These are phyloP conservation scores for Hymenoscyphus albidus DNA, from an alignment of 2,329 filamentous ascomycete genomes.

Conservation along the genomic window DNA sequence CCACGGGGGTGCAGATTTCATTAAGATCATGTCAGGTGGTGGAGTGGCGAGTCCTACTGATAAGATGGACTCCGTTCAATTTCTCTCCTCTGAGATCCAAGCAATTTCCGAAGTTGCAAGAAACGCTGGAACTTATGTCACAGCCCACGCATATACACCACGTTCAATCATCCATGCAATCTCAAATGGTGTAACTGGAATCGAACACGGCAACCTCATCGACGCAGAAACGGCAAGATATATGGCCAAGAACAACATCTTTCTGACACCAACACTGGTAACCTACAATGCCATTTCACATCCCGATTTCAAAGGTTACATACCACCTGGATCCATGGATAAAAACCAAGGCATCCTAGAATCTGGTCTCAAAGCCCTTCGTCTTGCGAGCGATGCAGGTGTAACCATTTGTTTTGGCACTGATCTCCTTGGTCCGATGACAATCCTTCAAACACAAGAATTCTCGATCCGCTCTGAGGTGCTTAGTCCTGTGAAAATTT, in stretches of 20 bases:
- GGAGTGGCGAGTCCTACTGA: conserved; percentile 56
- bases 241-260: conserved; percentile 48
- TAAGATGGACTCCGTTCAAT: conserved; percentile 50
- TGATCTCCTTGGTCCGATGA: conserved; percentile 50
- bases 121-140: conserved; percentile 50
- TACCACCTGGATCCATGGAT: conserved; percentile 40
- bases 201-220: conserved; percentile 59
- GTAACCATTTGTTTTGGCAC: conserved; percentile 55
- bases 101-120: conserved; percentile 50
- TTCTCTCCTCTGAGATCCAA: conserved; percentile 52
- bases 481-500: conserved; percentile 40
- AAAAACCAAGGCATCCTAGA: conserved; percentile 51
- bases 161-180: conserved; percentile 51
- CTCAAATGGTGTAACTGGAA: conserved; percentile 51
- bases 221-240: conserved; percentile 52
- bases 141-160: conserved; percentile 55
- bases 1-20: conserved; percentile 53
- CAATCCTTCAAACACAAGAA: conserved; percentile 45
- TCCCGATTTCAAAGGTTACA: conserved; percentile 41
- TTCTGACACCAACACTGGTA: conserved; percentile 52
- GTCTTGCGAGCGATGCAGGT: conserved; percentile 48
- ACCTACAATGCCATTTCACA: conserved; percentile 49
- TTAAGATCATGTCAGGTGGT: conserved; percentile 59
- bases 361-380: conserved; percentile 45
- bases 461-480: conserved; percentile 45